Base-by-base conservation (phyloP, 345 rosid species). In the Ceriops tagal region DNA sequence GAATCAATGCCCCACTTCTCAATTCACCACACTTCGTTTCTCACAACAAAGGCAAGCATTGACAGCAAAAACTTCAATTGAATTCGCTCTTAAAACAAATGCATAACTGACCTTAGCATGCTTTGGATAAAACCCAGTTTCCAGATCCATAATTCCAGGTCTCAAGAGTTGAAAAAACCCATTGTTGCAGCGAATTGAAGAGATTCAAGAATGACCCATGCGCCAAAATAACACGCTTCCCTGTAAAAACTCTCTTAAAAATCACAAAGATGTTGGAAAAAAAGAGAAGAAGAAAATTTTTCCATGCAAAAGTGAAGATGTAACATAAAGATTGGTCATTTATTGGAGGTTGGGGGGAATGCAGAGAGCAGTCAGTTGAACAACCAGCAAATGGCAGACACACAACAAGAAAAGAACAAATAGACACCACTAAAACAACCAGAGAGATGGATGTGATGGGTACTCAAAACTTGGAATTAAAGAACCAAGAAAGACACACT, bases 111-210 rank as follows among this genome's bases (percentile, higher is more conserved):
- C 97, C 96, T 86, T 88, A 6, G 68, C 63, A 43, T 19, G 71
- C 47, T 84, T 83, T 39, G 70, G 87, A 72, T 62, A 65, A 69
- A 56, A 58, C 62, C 88, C 83, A 61, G 80, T 61, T 73, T 90
- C 92, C 70, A 72, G 83, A 81, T 92, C 96, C 98, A 92, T 90
- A 73, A 68, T 58, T 32, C 58, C 66, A 55, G 68, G 46, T 24
- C 53, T 84, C 75, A 82, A 39, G 70, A 66, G 61, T 34, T 55
- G 39, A 60, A 67, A 24, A 76, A 64, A 61, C 68, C 77, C 83
- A 82, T 82, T 70, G 47, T 72, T 57, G 22, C 76, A 11, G 37
- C 32, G 43, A 73, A 37, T 20, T 63, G 30, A 43, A 75, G 66
- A 62, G 52, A 77, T 56, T 81, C 62, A 79, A 73, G 6, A 56